Conservation (phyloP, 1,284 basidiomycete species). For the Cryptococcus depauperatus region DNA sequence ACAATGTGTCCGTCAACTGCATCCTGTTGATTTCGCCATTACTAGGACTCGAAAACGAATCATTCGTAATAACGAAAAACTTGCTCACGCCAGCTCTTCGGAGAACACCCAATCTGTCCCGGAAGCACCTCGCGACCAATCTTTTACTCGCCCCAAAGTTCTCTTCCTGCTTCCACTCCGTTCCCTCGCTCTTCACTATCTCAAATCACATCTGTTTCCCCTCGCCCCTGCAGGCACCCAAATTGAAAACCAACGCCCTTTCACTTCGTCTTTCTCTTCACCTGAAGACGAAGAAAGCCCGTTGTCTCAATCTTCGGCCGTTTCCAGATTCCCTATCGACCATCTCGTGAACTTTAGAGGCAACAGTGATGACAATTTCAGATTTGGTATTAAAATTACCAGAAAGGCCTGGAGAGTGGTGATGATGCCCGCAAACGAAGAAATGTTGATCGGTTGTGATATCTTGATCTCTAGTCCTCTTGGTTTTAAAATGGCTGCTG, state of each 20-base stretch:
- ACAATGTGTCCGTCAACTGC: background rate
- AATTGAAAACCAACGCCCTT: slow-evolving; percentile 78
- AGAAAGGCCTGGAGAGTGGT: slow-evolving; percentile 84
- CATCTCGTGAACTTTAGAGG: slow-evolving; percentile 91
- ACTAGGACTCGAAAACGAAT: slow-evolving; percentile 79
- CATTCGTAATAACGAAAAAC: slow-evolving; percentile 88
- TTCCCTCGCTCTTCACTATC: slow-evolving; percentile 63
- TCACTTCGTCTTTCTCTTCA: slow-evolving; percentile 71
- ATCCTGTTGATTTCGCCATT: background rate
- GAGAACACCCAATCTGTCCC: slow-evolving; percentile 47
- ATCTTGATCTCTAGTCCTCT: slow-evolving; percentile 88
- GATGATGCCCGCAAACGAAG: slow-evolving; percentile 47
- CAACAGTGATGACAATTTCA: slow-evolving; percentile 95
- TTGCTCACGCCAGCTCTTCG: slow-evolving; percentile 53
- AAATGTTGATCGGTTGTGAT: slow-evolving; percentile 59
- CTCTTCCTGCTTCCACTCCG: slow-evolving; percentile 89
- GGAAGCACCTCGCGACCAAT: slow-evolving; percentile 80
- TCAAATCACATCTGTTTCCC: slow-evolving; percentile 67
- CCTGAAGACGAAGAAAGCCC: slow-evolving; percentile 73
- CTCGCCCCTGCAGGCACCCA: slow-evolving; percentile 58
- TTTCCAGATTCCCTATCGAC: slow-evolving; percentile 72
- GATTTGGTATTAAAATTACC: slow-evolving; percentile 86
- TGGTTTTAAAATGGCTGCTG: slow-evolving; percentile 81
- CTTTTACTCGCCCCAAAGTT: slow-evolving; percentile 91
- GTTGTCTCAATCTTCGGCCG: slow-evolving; percentile 49